Conservation (phyloP, 1,284 basidiomycete genomes). For the Filobasidium uniguttulatum region DNA sequence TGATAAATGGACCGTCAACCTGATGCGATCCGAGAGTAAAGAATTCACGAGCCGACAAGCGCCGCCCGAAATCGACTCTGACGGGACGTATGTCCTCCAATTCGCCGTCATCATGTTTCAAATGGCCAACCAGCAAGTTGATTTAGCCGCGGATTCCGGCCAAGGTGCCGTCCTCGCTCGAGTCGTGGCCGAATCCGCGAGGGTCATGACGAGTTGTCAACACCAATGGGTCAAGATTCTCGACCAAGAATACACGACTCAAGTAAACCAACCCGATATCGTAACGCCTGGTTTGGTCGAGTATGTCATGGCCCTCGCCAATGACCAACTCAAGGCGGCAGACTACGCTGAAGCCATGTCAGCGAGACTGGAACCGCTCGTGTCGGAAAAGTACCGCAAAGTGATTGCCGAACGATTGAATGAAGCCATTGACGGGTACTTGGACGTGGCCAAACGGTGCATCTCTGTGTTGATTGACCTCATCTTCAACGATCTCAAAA, state of each 20-base stretch:
- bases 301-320: slow-evolving; percentile 94
- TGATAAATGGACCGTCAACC: slow-evolving; percentile 90
- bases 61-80: slow-evolving; percentile 75
- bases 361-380: slow-evolving; percentile 73
- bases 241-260: slow-evolving; percentile 75
- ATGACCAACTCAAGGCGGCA: slow-evolving; percentile 93
- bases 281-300: slow-evolving; percentile 72
- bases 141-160: slow-evolving; percentile 86
- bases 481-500: slow-evolving; percentile 87
- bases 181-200: slow-evolving; percentile 74
- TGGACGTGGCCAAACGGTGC: slow-evolving; percentile 95
- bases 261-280: slow-evolving; percentile 78
- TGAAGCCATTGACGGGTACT: slow-evolving; percentile 92
- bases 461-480: slow-evolving; percentile 86
- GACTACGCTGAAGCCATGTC: slow-evolving; percentile 82
- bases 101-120: slow-evolving; percentile 92
- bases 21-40: slow-evolving; percentile 79
- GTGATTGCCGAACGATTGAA: slow-evolving; percentile 77
- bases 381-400: slow-evolving; percentile 79
- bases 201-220: slow-evolving; percentile 83
- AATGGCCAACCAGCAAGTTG: slow-evolving; percentile 95
- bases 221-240: slow-evolving; percentile 74
- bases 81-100: slow-evolving; percentile 81
- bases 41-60: slow-evolving; percentile 72
- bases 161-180: slow-evolving; percentile 86